These are phyloP conservation scores for Bothriochloa decipiens DNA, from an alignment of 176 grass and related monocot species.

Conservation along the genomic window DNA sequence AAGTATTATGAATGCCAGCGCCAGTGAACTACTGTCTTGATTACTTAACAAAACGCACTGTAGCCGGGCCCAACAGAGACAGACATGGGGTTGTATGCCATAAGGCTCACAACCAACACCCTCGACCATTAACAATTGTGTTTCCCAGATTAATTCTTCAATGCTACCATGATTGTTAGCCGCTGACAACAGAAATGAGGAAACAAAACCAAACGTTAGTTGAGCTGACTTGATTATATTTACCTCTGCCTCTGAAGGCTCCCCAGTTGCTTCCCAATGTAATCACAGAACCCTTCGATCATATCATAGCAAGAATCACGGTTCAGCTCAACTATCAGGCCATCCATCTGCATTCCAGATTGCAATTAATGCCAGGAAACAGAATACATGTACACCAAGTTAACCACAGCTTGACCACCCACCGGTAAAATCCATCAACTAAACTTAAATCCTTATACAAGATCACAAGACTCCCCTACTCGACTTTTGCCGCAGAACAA, in stretches of 20 bases:
- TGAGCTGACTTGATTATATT: not conserved
- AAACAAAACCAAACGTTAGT: not conserved
- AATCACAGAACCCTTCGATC: slow-evolving; percentile 72
- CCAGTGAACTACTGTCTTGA: not conserved
- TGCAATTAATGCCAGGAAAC: not conserved
- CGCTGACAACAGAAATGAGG: slow-evolving; percentile 7
- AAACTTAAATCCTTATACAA: too few relatives aligned
- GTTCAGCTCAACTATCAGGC: slow-evolving; percentile 72
- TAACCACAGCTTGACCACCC: too few relatives aligned
- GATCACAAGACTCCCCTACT: not conserved
- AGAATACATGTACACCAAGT: not conserved
- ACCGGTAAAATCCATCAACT: not conserved
- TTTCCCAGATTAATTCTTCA: not conserved
- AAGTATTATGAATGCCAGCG: not conserved
- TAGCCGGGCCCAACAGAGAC: too few relatives aligned
- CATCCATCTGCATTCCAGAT: slow-evolving; percentile 64
- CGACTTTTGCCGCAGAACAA: not conserved
- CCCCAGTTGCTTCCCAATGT: slow-evolving; percentile 68
- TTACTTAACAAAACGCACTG: slow-evolving; percentile 11
- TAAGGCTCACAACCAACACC: not conserved
- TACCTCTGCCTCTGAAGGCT: slow-evolving; percentile 79
- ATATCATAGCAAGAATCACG: slow-evolving; percentile 70
- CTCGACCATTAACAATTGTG: not conserved
- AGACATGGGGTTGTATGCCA: not conserved
- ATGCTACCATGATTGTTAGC: slow-evolving; percentile 12